Base-by-base conservation (phyloP, 2,329 filamentous ascomycete species). In the Cercospora beticola region DNA sequence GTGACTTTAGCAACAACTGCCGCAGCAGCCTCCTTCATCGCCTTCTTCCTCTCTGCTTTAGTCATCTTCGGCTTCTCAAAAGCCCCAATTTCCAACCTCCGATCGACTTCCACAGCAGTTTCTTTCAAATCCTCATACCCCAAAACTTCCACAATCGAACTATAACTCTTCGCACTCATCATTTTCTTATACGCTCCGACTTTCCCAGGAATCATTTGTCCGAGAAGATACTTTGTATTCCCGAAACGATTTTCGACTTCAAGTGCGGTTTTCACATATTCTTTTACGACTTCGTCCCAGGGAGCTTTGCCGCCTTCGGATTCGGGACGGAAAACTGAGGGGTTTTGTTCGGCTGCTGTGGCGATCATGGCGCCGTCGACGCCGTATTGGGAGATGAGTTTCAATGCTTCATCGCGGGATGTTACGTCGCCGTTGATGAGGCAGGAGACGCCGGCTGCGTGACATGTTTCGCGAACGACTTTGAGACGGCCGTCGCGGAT, bases 301-400 rank as follows among this genome's bases (percentile, higher is more conserved):
- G 86, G 83, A 0, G 88, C 86, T 36, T 89, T 77, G 1, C 92
- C 93, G 10, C 93, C 93, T 49, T 92, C 87, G 0, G 84, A 86
- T 43, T 86, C 81, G 0, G 86, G 79, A 46, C 91, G 87, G 83
- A 99, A 99, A 76, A 92, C 94, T 72, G 92, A 96, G 3, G 93
- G 88, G 77, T 99, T 99, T 71, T 90, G 88, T 83, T 99, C 95
- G 0, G 95, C 95, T 3, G 92, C 87, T 3, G 93, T 95, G 9
- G 95, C 95, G 75, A 99, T 98, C 95, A 99, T 99, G 69, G 92
- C 95, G 5, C 94, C 94, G 76, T 98, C 94, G 5, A 91, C 92
- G n/a, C 89, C 90, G 77, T 87, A 97, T 78, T 97, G 90, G 28
- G 86, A 76, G 70, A 93, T 90, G 6, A 99, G 84, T 68, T 83